Base-by-base conservation (phyloP, 768 basidiomycete species). In the Xanthoconium purpureum region DNA sequence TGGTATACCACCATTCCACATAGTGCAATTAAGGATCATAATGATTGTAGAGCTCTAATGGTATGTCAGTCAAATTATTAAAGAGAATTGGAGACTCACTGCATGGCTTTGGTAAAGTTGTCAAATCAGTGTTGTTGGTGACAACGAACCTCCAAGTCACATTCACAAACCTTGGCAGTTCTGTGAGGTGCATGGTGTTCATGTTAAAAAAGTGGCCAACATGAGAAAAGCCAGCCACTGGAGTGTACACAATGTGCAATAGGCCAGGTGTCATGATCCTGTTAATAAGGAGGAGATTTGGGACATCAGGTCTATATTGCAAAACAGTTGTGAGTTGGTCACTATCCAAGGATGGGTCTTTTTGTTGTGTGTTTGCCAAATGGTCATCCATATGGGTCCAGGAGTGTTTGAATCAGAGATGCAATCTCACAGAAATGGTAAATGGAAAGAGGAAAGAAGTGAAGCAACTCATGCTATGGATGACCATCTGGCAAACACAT, bases 131-230 rank as follows among this genome's bases (percentile, higher is more conserved):
- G 32, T n/a, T 9, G 10, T 20, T 47, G 8, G 32, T 47, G 5
- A 47, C 32, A 12, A 33, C 17, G 3, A 11, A 9, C 3, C 46
- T n/a, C 3, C n/a, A n/a, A 17, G 46, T 47, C 2, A 2, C 20
- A 10, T 58, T 28, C 0, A 50, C 5, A 2, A 15, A 50, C 38
- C 52, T 35, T 0, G 44, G 54, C 1, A 38, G 6, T 11, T 54
- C 32, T 0, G 24, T 54, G 9, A 59, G 39, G 15, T 59, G 54
- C 51, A 59, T 59, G 0, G 36, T 45, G 6, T 60, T 30, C 1
- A 60, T 15, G 44, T 50, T 53, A 18, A 50, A 63, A 18, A 55
- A 62, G 8, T 63, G 53, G 0, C 64, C 55, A 0, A 64, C 57
- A 0, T 24, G 15, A 2, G 18, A 54, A 13, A 65, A 57, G 0